Percentiles rank a stretch among this genome's conserved stretches.
These are phyloP conservation scores for Neoboletus subvelutipes DNA, from an alignment of 768 basidiomycete species.

Conservation along the genomic window DNA sequence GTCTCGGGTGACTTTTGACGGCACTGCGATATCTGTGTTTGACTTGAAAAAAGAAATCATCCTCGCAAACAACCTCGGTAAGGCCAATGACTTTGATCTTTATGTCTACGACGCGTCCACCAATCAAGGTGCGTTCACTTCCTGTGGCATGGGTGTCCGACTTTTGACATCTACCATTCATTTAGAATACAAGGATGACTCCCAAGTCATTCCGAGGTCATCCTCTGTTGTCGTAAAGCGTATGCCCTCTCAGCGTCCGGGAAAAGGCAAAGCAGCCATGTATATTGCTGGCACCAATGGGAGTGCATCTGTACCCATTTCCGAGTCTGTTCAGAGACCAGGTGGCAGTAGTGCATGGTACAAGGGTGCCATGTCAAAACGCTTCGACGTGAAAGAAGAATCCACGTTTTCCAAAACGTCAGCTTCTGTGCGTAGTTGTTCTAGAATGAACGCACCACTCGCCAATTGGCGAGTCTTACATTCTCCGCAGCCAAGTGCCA, in stretches of 20 bases:
- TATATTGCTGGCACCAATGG: slow-evolving; percentile 58
- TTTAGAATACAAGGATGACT: slow-evolving; percentile 89
- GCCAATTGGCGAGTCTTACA: slow-evolving; percentile 27
- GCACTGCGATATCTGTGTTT: slow-evolving; percentile 98
- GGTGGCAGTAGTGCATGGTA: slow-evolving; percentile 53
- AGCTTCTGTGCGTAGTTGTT: slow-evolving; percentile 34
- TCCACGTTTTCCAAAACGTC: slow-evolving; percentile 23
- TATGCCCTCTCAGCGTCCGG: slow-evolving; percentile 75
- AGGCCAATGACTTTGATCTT: slow-evolving; percentile 96
- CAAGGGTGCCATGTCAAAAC: slow-evolving; percentile 77
- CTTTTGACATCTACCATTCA: not conserved
- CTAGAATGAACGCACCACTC: slow-evolving; percentile 24
- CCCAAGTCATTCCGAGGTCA: slow-evolving; percentile 88
- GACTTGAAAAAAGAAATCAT: slow-evolving; percentile 99
- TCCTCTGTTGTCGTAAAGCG: slow-evolving; percentile 94
- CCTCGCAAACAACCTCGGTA: slow-evolving; percentile 91
- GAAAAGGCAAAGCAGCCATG: slow-evolving; percentile 78
- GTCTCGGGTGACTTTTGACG: slow-evolving; percentile 95
- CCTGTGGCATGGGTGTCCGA: not conserved
- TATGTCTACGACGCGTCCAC: slow-evolving; percentile 80
- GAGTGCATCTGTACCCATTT: slow-evolving; percentile 42
- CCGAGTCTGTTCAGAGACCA: slow-evolving; percentile 45
- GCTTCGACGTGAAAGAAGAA: slow-evolving; percentile 88
- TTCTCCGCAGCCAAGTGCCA: slow-evolving; percentile 37
- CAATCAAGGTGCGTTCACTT: slow-evolving; percentile 70